Evolutionary conservation across 2,329 filamentous ascomycete species (phyloP).

Genomic region (Alternaria ventricosa): DNA sequence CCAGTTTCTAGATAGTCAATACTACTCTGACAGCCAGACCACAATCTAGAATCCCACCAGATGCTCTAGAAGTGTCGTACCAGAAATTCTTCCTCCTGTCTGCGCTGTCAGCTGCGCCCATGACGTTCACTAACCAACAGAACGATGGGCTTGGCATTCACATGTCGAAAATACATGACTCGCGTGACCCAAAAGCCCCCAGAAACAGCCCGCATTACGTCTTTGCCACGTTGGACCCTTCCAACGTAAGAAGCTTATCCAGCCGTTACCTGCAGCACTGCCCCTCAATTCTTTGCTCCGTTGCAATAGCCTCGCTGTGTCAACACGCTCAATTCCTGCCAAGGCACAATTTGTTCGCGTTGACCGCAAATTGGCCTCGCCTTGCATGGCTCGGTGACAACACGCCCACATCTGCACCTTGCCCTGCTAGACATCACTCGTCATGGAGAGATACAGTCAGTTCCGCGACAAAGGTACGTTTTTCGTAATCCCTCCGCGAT

Average conservation of each 20-base stretch:
- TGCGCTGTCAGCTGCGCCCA: conserved; percentile 4
- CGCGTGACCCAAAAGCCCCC: conserved; percentile 23
- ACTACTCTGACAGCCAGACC: conserved; percentile 7
- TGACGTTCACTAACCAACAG: conserved; percentile 8
- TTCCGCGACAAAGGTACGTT: conserved; percentile 82
- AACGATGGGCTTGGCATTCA: conserved; percentile 32
- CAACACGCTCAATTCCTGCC: neutral
- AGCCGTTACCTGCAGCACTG: neutral
- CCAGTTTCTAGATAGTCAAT: conserved; percentile 15
- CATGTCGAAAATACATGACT: conserved; percentile 28
- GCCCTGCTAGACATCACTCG: neutral
- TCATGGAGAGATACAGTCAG: conserved; percentile 94
- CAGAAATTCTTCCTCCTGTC: neutral
- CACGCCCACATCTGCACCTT: conserved; percentile 7
- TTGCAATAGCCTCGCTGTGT: neutral
- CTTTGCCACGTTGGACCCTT: conserved; percentile 4
- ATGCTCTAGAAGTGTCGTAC: neutral
- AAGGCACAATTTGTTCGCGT: conserved; percentile 4
- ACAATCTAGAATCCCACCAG: neutral
- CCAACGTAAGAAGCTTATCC: neutral
- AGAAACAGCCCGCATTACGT: conserved; percentile 13
- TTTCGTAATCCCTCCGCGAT: neutral
- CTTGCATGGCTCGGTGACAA: conserved; percentile 30
- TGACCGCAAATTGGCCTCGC: neutral
- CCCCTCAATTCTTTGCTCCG: neutral